A percentile compares a stretch with the other conserved stretches of the same genome.
phyloP scores from a whole-genome alignment of 2,329 filamentous ascomycete species.

The Arthrobotrys sinensis region DNA sequence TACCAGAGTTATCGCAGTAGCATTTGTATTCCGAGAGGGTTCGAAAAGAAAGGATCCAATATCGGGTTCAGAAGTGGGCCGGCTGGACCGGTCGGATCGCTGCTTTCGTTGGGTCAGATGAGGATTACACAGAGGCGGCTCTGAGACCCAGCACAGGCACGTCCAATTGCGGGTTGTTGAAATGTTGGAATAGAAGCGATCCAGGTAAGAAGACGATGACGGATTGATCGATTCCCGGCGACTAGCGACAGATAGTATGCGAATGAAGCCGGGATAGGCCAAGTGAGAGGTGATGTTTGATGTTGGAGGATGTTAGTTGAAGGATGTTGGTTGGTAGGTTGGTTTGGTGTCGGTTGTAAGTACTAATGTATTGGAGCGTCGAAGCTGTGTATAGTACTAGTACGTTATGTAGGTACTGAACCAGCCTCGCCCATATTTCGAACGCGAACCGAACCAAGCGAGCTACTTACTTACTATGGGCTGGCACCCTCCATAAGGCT shows the following conservation, averaged over 20 bases:
- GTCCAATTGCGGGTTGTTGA: conserved; percentile 10
- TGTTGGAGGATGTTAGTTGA: neutral
- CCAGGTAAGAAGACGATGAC: neutral
- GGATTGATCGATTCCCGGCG: conserved; percentile 2
- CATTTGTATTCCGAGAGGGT: conserved; percentile 11
- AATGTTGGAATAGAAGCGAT: neutral
- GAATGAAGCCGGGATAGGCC: conserved; percentile 1
- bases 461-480: too few species aligned
- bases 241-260: neutral
- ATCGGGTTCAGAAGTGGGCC: neutral
- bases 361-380: neutral
- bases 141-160: conserved; percentile 3
- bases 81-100: conserved; percentile 13
- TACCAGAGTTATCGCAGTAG: conserved; percentile 11
- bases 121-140: conserved; percentile 26
- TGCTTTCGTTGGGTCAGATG: conserved; percentile 18
- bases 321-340: conserved; percentile 13
- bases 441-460: conserved; percentile 9
- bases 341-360: conserved; percentile 8
- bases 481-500: conserved; percentile 7
- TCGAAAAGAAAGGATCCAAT: conserved; percentile 4
- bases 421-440: conserved; percentile 28
- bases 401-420: neutral
- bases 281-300: neutral
- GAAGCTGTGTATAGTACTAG: neutral